Evolutionary conservation across 495 filamentous ascomycete genomes (phyloP).

Genomic region (Aspergillus heteromorphus): DNA sequence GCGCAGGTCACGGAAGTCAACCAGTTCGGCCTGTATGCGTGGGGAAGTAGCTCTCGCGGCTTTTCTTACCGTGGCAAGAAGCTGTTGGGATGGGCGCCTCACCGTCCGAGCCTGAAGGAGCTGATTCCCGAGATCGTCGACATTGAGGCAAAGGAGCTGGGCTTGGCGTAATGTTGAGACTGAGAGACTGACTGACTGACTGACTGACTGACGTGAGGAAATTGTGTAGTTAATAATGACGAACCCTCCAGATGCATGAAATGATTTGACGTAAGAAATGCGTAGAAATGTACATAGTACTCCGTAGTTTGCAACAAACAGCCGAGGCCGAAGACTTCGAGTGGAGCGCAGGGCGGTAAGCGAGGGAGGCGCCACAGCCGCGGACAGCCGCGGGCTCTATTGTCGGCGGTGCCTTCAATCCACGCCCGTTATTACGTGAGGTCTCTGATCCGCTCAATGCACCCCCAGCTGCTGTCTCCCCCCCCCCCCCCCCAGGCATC

Average conservation of each 20-base stretch:
- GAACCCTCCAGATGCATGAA: conserved; percentile 6
- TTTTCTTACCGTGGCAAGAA: conserved; percentile 57
- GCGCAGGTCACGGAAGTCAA: conserved; percentile 28
- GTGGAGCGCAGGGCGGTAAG: neutral
- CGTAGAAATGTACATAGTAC: neutral
- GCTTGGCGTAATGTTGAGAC: conserved; percentile 45
- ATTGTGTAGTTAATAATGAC: no score
- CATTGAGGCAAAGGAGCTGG: conserved; percentile 50
- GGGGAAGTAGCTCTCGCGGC: conserved; percentile 62
- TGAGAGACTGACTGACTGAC: neutral
- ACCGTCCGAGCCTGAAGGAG: conserved; percentile 48
- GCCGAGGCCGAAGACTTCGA: conserved; percentile 2
- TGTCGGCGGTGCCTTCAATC: neutral
- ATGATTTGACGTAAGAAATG: neutral
- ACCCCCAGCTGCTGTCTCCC: neutral
- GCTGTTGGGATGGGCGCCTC: conserved; percentile 61
- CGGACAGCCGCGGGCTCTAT: neutral
- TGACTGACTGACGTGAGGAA: no score
- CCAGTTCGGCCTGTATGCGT: conserved; percentile 35
- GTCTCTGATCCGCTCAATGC: conserved; percentile 8
- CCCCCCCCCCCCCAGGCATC: conserved; percentile 6
- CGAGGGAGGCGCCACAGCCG: conserved; percentile 9
- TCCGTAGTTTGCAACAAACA: neutral
- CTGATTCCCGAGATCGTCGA: conserved; percentile 51
- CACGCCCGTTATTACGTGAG: conserved; percentile 3